Percentiles rank a stretch among this genome's conserved stretches.
Conservation (phyloP, 2,329 filamentous ascomycete species). For the Chalara sp. region DNA sequence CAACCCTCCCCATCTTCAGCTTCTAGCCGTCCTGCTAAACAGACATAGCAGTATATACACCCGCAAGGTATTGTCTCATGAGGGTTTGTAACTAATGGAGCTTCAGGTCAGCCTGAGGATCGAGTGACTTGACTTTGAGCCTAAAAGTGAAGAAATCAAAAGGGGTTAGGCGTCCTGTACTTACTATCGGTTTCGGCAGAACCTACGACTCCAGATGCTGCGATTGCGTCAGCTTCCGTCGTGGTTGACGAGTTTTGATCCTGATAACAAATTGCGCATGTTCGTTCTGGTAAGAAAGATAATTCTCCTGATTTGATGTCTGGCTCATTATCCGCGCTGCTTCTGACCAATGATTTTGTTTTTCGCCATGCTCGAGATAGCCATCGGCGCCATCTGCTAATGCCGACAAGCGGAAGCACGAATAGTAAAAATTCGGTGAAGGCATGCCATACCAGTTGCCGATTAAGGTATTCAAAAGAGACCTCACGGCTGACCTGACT, state of each 20-base stretch:
- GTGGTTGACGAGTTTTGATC: constrained; percentile 73
- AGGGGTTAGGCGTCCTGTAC: no score
- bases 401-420: constrained; percentile 90
- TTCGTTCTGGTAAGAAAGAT: constrained; percentile 81
- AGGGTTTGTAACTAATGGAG: constrained; percentile 65
- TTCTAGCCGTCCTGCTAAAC: constrained; percentile 82
- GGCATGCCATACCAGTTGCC: constrained; percentile 98
- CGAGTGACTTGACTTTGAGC: no score
- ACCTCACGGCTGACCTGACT: constrained; percentile 85
- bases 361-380: constrained; percentile 81
- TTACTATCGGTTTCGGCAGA: constrained; percentile 74
- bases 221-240: constrained; percentile 70
- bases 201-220: constrained; percentile 70
- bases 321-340: constrained; percentile 41
- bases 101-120: no score
- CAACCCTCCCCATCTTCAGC: constrained; percentile 92
- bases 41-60: constrained; percentile 94
- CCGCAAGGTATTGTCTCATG: constrained; percentile 87
- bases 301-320: constrained; percentile 63
- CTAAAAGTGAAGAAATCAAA: no score
- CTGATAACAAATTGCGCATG: constrained; percentile 94
- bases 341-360: constrained; percentile 58
- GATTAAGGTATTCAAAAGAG: constrained; percentile 94
- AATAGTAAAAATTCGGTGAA: constrained; percentile 99
- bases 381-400: constrained; percentile 88